phyloP scores from a whole-genome alignment of 441 rosid genomes.

The Pelargonium cotyledonis region DNA sequence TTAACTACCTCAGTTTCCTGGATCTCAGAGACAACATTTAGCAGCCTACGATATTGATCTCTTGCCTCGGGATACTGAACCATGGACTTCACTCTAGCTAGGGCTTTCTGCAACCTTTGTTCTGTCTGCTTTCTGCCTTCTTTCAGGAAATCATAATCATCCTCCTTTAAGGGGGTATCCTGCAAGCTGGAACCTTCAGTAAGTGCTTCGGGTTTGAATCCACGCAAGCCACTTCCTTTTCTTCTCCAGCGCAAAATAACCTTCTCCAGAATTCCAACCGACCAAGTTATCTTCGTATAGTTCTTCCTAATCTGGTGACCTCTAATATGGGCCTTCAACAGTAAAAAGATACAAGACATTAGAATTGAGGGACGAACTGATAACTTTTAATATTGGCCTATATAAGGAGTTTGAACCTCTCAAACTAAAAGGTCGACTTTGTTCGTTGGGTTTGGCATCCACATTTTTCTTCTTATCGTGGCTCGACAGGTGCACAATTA shows the following conservation, averaged over 20 bases:
- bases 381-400: too few species aligned
- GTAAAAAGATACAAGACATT: not conserved
- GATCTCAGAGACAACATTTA: conserved; percentile 64
- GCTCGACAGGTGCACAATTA: too few species aligned
- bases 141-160: conserved; percentile 73
- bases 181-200: conserved; percentile 35
- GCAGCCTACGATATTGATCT: conserved; percentile 75
- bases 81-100: conserved; percentile 89
- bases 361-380: not conserved
- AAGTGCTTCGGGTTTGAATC: conserved; percentile 59
- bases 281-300: conserved; percentile 63
- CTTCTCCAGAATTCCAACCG: conserved; percentile 83
- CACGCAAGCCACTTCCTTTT: conserved; percentile 79
- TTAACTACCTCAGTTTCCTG: conserved; percentile 63
- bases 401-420: too few species aligned
- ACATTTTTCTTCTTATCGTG: too few species aligned
- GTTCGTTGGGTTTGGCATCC: too few species aligned
- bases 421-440: too few species aligned
- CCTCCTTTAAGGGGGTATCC: conserved; percentile 41
- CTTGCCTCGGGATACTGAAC: conserved; percentile 79
- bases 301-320: conserved; percentile 82
- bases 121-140: conserved; percentile 85
- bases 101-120: conserved; percentile 71
- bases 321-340: conserved; percentile 70
- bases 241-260: conserved; percentile 85